Base-by-base conservation (phyloP, 2,329 filamentous ascomycete genomes). In the Dryadomyces quercivorus region DNA sequence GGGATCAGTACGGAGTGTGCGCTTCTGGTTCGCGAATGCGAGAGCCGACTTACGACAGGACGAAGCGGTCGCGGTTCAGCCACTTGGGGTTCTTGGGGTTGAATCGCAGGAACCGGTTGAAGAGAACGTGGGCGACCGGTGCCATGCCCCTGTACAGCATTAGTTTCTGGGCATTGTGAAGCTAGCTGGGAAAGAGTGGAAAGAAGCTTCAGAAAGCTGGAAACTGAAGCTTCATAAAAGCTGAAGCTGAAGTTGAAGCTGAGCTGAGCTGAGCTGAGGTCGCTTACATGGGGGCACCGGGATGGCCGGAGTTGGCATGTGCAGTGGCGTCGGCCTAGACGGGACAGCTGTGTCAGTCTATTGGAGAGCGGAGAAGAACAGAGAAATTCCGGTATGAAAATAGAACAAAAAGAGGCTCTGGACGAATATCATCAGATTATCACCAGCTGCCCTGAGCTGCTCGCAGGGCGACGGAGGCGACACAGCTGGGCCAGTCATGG, bases 21-120 rank as follows among this genome's bases (percentile, higher is more conserved):
- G 38, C n/a, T n/a, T n/a, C 12, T 15, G 38, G 12, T 42, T 13
- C 12, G 38, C 12, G 15, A 36, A 36, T 22, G 40, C 40, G 12
- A 42, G 42, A n/a, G 20, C 20, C 50, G 15, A 22, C 91, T 81
- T 82, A 96, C 91, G 93, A 98, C 70, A 98, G 90, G 59, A 98
- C 90, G 69, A 98, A 98, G 72, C 93, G 87, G 75, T 98, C 93
- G 68, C 93, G 86, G 83, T 97, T 97, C 66, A 93, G 67, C 91
- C 91, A 98, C 61, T 89, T 80, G 65, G 93, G 88, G 82, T 95
- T 96, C 85, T 96, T 94, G 66, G 93, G 93, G 85, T 97, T 98
- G 82, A 96, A 98, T 72, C 76, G 94, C 89, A 98, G 89, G 81
- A 96, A 94, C 74, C 93, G 94, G 83, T 95, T 95, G 78, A 88